phyloP scores from a whole-genome alignment of 2,329 filamentous ascomycete species.

The Cladosporium sphaerospermum region DNA sequence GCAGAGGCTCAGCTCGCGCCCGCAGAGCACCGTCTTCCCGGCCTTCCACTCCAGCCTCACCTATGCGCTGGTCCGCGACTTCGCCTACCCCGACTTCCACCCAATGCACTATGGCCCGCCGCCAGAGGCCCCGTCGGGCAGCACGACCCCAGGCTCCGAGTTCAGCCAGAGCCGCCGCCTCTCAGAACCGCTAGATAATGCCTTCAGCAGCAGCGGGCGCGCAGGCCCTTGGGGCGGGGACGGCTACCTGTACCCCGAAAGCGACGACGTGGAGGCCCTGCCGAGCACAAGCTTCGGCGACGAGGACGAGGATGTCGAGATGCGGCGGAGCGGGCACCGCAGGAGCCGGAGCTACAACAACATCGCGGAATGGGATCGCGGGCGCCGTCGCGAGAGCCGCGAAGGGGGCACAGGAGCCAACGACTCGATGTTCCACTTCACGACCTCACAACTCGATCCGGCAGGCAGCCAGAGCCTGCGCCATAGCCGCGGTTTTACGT shows the following conservation, averaged over 20 bases:
- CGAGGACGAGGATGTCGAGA: slow-evolving; percentile 12
- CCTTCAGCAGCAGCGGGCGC: slow-evolving; percentile 42
- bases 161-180: slow-evolving; percentile 65
- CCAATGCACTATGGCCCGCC: slow-evolving; percentile 93
- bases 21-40: slow-evolving; percentile 68
- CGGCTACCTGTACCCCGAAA: slow-evolving; percentile 25
- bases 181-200: slow-evolving; percentile 52
- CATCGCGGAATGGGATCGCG: slow-evolving; percentile 69
- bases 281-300: slow-evolving; percentile 31
- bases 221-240: slow-evolving; percentile 42
- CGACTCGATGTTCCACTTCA: slow-evolving; percentile 15
- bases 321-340: slow-evolving; percentile 25
- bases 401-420: slow-evolving; percentile 8
- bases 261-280: slow-evolving; percentile 23
- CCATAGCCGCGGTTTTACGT: slow-evolving; percentile 23
- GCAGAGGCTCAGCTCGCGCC: slow-evolving; percentile 28
- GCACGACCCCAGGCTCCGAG: slow-evolving; percentile 81
- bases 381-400: slow-evolving; percentile 34
- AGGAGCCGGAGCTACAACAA: slow-evolving; percentile 69
- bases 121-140: slow-evolving; percentile 67
- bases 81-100: slow-evolving; percentile 78
- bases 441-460: slow-evolving; percentile 20
- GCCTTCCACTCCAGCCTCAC: slow-evolving; percentile 77
- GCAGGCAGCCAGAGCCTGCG: slow-evolving; percentile 27
- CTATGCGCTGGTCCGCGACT: slow-evolving; percentile 91